Percentiles rank a stretch among this genome's conserved stretches.
Evolutionary conservation across 75 land plant genomes (phyloP).

Genomic region (Larix kaempferi): DNA sequence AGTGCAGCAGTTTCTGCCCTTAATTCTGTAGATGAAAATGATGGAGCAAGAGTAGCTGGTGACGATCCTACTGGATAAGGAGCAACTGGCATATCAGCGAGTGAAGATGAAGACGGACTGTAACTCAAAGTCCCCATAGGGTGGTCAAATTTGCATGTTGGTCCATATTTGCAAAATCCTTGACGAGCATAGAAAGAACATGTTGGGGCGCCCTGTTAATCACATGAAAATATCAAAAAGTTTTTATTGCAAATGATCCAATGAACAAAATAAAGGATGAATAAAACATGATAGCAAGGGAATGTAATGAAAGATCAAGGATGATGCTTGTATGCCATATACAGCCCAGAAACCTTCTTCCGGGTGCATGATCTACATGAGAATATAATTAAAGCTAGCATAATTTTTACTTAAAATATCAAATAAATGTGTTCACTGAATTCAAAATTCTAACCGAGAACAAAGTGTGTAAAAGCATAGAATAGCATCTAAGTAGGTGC

Average conservation of each 20-base stretch:
- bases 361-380: not conserved
- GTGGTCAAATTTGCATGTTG: conserved; percentile 93
- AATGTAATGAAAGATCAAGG: not conserved
- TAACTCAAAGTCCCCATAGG: conserved; percentile 61
- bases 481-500: not conserved
- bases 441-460: not conserved
- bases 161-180: conserved; percentile 91
- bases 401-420: not conserved
- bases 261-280: not conserved
- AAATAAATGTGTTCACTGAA: too few relatives aligned
- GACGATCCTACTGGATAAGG: conserved; percentile 57
- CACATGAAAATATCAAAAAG: not conserved
- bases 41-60: conserved; percentile 42
- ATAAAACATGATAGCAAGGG: not conserved
- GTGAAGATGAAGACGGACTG: conserved; percentile 89
- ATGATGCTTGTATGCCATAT: not conserved
- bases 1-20: conserved; percentile 9
- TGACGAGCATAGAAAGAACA: conserved; percentile 73
- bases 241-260: not conserved
- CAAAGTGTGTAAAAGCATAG: not conserved
- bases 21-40: conserved; percentile 33
- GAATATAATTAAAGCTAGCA: not conserved
- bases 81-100: conserved; percentile 83
- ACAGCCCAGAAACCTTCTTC: not conserved
- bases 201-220: conserved; percentile 65